A percentile compares a stretch with the other conserved stretches of the same genome.
Evolutionary conservation across 2,329 filamentous ascomycete species (phyloP).

Genomic region (Elsinoe fawcettii): DNA sequence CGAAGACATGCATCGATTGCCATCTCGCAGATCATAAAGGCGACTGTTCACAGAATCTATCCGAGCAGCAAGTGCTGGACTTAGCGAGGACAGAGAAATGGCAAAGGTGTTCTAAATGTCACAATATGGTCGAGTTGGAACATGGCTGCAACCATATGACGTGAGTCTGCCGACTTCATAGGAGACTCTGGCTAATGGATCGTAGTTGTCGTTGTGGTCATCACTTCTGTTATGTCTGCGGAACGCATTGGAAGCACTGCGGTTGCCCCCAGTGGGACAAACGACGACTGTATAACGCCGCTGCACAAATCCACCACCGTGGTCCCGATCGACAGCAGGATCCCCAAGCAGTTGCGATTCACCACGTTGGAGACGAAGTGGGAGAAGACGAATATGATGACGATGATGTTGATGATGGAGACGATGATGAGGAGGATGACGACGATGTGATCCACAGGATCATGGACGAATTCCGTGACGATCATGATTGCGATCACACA

Average conservation of each 20-base stretch:
- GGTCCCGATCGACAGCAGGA: no score
- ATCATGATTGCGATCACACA: slow-evolving; percentile 37
- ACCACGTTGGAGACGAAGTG: no score
- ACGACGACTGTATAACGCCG: slow-evolving; percentile 17
- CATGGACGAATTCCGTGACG: slow-evolving; percentile 27
- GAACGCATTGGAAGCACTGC: slow-evolving; percentile 24
- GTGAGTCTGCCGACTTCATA: slow-evolving; percentile 33
- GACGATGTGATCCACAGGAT: slow-evolving; percentile 13
- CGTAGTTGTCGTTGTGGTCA: slow-evolving; percentile 23
- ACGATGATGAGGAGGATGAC: no score
- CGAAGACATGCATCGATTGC: slow-evolving; percentile 44
- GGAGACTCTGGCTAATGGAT: not conserved
- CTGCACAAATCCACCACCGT: not conserved
- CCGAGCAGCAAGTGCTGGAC: slow-evolving; percentile 29
- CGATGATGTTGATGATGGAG: no score
- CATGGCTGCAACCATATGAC: slow-evolving; percentile 50
- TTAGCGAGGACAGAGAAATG: slow-evolving; percentile 40
- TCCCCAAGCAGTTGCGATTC: not conserved
- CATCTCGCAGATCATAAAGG: slow-evolving; percentile 28
- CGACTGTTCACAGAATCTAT: slow-evolving; percentile 13
- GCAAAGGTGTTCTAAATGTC: slow-evolving; percentile 45
- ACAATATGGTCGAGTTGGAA: slow-evolving; percentile 41
- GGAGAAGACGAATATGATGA: not conserved
- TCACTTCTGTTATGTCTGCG: slow-evolving; percentile 28
- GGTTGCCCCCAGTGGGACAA: slow-evolving; percentile 22